Conservation (phyloP, 805 yeast species). For the Saturnispora silvae region DNA sequence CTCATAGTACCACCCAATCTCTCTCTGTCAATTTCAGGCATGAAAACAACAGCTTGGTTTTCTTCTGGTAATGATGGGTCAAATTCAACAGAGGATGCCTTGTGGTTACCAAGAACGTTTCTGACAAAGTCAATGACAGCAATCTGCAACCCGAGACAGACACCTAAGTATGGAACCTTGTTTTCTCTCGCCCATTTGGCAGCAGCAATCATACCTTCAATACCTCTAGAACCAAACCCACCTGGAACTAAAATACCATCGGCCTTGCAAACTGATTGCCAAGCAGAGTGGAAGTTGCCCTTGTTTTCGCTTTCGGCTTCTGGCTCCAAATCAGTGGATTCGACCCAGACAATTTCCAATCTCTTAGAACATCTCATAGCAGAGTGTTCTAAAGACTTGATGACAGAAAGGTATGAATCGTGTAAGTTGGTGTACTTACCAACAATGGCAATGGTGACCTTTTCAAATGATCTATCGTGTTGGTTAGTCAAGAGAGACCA, state of each 20-base stretch:
- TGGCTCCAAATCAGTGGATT: slow-evolving; percentile 80
- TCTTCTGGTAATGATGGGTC: slow-evolving; percentile 50
- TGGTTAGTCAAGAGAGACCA: slow-evolving; percentile 76
- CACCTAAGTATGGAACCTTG: slow-evolving; percentile 89
- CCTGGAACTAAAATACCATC: slow-evolving; percentile 98
- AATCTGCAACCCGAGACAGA: slow-evolving; percentile 93
- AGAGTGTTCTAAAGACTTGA: slow-evolving; percentile 90
- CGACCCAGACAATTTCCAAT: slow-evolving; percentile 91
- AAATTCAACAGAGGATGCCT: slow-evolving; percentile 78
- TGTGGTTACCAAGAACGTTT: slow-evolving; percentile 55
- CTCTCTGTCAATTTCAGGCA: slow-evolving; percentile 97
- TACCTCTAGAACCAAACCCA: slow-evolving; percentile 95
- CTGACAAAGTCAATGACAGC: slow-evolving; percentile 93
- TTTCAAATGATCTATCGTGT: slow-evolving; percentile 75
- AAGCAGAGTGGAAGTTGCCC: slow-evolving; percentile 82
- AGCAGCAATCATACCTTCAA: slow-evolving; percentile 96
- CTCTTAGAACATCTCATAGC: slow-evolving; percentile 82
- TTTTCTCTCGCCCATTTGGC: slow-evolving; percentile 98
- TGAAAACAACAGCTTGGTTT: slow-evolving; percentile 75
- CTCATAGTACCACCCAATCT: slow-evolving; percentile 99
- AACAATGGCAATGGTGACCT: slow-evolving; percentile 89
- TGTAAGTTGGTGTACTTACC: slow-evolving; percentile 95
- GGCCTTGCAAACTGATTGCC: slow-evolving; percentile 88
- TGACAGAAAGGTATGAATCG: slow-evolving; percentile 90
- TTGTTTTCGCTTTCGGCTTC: slow-evolving; percentile 53